Conservation (phyloP, 805 yeast genomes). For the Pichia paraexigua region DNA sequence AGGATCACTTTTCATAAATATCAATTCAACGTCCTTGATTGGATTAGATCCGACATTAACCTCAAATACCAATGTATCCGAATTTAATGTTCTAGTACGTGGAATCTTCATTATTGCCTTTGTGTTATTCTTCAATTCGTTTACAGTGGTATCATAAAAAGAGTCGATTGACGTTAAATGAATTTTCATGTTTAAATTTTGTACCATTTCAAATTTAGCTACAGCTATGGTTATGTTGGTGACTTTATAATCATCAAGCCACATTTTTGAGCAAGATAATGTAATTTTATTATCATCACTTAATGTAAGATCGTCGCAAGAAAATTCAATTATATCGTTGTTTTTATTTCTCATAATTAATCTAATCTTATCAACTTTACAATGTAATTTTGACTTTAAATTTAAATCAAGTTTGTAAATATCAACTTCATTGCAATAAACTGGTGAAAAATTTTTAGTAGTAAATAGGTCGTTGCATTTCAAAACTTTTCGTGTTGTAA, state of each 20-base stretch:
- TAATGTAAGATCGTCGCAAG: conserved; percentile 3
- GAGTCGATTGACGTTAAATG: conserved; percentile 8
- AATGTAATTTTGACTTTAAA: conserved; percentile 23
- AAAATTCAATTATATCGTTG: conserved; percentile 15
- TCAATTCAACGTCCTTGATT: conserved; percentile 11
- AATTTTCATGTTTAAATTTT: background rate
- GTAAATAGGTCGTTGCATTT: background rate
- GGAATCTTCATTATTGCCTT: conserved; percentile 18
- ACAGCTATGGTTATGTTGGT: conserved; percentile 13
- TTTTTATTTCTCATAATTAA: conserved; percentile 11
- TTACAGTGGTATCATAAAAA: conserved; percentile 4
- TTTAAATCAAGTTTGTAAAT: conserved; percentile 31
- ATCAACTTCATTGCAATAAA: conserved; percentile 31
- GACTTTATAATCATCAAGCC: conserved; percentile 17
- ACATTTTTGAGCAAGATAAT: conserved; percentile 15
- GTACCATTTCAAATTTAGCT: conserved; percentile 19
- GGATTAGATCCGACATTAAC: conserved; percentile 17
- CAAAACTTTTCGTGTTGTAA: conserved; percentile 1
- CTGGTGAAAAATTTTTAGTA: conserved; percentile 10
- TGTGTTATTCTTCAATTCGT: conserved; percentile 14
- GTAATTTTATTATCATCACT: conserved; percentile 10
- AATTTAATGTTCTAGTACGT: conserved; percentile 17
- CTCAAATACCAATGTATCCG: conserved; percentile 21
- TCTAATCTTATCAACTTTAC: conserved; percentile 13
- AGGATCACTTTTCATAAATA: conserved; percentile 22